Base-by-base conservation (phyloP, 768 basidiomycete genomes). In the Amanita jacksonii region DNA sequence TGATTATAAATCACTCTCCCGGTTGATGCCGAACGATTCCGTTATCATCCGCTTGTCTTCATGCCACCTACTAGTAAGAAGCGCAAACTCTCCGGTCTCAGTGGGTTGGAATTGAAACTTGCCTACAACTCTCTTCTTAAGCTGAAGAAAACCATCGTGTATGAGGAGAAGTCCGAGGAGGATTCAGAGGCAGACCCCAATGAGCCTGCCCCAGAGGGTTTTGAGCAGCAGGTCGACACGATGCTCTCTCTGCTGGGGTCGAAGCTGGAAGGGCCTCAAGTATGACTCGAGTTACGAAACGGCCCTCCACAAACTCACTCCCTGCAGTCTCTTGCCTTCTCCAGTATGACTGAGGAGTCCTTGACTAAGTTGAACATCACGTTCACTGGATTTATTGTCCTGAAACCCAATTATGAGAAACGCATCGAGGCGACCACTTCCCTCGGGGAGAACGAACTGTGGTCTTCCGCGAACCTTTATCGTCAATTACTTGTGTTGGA, bases 381-480 rank as follows among this genome's bases (percentile, higher is more conserved):
- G 25, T 48, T 38, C 30, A 24, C 47, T 30, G 47, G 47, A 15
- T 22, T 19, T 37, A 43, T 48, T 25, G 19, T 12, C 42, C 36
- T 43, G 47, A 48, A 48, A 44, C 38, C 35, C 47, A 38, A 44
- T 44, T 33, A 27, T 42, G 25, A 48, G 35, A 19, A 44, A 43
- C 47, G 42, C 47, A 48, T 48, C 47, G 47, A 15, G 35, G 23
- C 27, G 36, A 48, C 47, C 25, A 27, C 39, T 40, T 40, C 39
- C 39, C 39, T 40, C 25, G 28, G 28, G 28, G 39, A 47, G 43
- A 41, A 47, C 38, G 39, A 43, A 15, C 34, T 50, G 33, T 50
- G 41, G 49, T 52, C 51, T 37, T 52, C 51, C 20, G 36, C 23
- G 5, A 45, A 51, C 13, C 38, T 52, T 20, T 51, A 52, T 45